A percentile compares a stretch with the other conserved stretches of the same genome.
Evolutionary conservation across 2,329 filamentous ascomycete genomes (phyloP).

Genomic region (Hypoxylon sp.): DNA sequence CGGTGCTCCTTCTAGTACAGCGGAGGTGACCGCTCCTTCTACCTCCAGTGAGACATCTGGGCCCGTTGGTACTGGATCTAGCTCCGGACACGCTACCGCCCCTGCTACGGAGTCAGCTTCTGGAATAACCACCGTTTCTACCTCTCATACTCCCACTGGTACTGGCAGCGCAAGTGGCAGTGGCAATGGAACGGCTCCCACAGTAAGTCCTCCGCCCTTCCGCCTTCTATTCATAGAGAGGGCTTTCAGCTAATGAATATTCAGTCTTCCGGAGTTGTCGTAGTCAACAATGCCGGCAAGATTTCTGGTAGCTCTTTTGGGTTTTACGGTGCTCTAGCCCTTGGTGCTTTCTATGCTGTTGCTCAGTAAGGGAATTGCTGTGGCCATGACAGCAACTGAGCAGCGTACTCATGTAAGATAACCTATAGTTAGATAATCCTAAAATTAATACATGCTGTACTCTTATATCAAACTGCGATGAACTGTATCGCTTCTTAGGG

Average conservation of each 20-base stretch:
- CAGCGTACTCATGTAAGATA: conserved; percentile 16
- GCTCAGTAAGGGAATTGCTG: conserved; percentile 20
- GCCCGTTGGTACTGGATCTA: conserved; percentile 14
- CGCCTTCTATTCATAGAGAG: not conserved
- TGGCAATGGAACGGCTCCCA: conserved; percentile 36
- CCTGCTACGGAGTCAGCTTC: conserved; percentile 14
- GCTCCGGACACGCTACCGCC: conserved; percentile 12
- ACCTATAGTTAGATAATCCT: conserved; percentile 19
- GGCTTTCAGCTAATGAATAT: conserved; percentile 11
- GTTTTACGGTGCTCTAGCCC: conserved; percentile 38
- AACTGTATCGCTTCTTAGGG: not conserved
- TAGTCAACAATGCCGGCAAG: conserved; percentile 32
- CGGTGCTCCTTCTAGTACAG: conserved; percentile 1
- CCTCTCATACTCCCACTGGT: conserved; percentile 15
- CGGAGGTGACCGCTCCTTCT: not conserved
- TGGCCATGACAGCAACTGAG: not conserved
- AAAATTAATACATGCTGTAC: conserved; percentile 14
- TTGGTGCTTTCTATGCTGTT: conserved; percentile 38
- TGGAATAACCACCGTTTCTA: not conserved
- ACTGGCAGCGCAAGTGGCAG: conserved; percentile 21
- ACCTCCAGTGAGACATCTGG: conserved; percentile 5
- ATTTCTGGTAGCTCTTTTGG: conserved; percentile 26
- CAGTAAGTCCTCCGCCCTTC: conserved; percentile 22
- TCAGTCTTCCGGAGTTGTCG: conserved; percentile 33
- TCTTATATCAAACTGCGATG: not conserved